Percentiles rank a stretch among this genome's conserved stretches.
phyloP scores from a whole-genome alignment of 345 rosid genomes.

The Cardamine resedifolia region DNA sequence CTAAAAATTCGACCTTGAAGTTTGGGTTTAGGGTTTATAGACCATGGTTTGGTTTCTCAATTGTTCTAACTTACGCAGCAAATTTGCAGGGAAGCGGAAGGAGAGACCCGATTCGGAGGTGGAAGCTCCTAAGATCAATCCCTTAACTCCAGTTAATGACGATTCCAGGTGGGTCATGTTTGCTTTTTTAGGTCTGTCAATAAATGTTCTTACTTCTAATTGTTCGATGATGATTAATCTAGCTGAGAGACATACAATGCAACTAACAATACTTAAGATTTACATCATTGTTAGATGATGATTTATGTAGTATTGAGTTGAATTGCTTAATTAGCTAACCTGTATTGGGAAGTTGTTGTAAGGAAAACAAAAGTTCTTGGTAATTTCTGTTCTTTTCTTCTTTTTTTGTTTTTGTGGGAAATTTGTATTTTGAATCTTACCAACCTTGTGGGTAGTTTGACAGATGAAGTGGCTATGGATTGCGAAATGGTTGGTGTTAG shows the following conservation, averaged over 20 bases:
- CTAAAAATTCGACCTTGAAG: slow-evolving; percentile 11
- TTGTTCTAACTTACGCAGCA: slow-evolving; percentile 5
- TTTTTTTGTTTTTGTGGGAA: not conserved
- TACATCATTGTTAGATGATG: not conserved
- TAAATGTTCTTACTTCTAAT: not conserved
- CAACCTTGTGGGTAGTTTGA: slow-evolving; percentile 56
- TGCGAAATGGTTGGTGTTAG: slow-evolving; percentile 98
- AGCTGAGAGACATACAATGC: not conserved
- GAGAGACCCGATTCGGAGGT: slow-evolving; percentile 56
- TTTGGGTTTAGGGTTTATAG: slow-evolving; percentile 17
- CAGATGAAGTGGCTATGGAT: slow-evolving; percentile 88
- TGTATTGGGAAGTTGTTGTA: not conserved
- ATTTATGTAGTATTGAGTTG: not conserved
- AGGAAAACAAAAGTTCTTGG: not conserved
- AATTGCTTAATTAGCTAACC: not conserved
- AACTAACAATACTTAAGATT: not conserved
- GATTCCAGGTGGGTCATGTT: slow-evolving; percentile 64
- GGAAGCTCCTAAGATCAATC: slow-evolving; percentile 50
- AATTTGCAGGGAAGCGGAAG: slow-evolving; percentile 69
- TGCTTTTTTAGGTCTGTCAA: not conserved
- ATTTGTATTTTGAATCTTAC: slow-evolving; percentile 13
- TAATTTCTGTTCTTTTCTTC: not conserved
- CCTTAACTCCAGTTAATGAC: slow-evolving; percentile 57
- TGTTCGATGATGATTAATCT: not conserved
- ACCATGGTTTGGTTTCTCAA: slow-evolving; percentile 3